These are phyloP conservation scores for Erythrobasidium hasegawianum DNA, from an alignment of 1,284 basidiomycete species.

Conservation along the genomic window DNA sequence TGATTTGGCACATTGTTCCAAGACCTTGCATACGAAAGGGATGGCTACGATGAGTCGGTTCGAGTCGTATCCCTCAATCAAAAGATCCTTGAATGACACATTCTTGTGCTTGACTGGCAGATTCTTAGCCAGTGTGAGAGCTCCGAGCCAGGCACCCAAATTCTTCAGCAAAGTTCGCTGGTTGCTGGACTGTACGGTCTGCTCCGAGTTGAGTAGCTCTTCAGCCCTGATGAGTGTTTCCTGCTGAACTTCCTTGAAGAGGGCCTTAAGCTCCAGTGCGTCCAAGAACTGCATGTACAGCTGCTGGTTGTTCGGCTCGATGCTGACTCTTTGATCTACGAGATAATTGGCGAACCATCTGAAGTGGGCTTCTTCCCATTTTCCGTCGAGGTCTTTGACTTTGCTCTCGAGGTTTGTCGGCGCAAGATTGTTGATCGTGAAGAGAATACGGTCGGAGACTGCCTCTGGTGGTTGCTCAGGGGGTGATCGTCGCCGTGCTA, in stretches of 20 bases:
- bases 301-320: constrained; percentile 95
- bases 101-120: constrained; percentile 90
- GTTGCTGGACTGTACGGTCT: constrained; percentile 75
- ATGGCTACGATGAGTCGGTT: constrained; percentile 90
- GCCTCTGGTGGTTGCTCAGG: constrained; percentile 73
- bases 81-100: constrained; percentile 90
- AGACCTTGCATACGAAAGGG: constrained; percentile 95
- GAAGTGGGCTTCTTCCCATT: constrained; percentile 75
- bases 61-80: constrained; percentile 91
- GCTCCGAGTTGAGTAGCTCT: constrained; percentile 82
- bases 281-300: constrained; percentile 93
- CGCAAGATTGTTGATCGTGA: constrained; percentile 97
- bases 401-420: constrained; percentile 89
- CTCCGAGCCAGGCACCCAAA: constrained; percentile 90
- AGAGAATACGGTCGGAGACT: constrained; percentile 87
- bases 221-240: constrained; percentile 89
- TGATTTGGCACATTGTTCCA: constrained; percentile 84
- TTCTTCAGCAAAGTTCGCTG: constrained; percentile 90
- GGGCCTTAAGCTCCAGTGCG: constrained; percentile 60
- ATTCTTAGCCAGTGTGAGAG: constrained; percentile 85
- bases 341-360: constrained; percentile 98
- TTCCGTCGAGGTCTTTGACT: constrained; percentile 71
- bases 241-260: constrained; percentile 77
- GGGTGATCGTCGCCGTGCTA: constrained; percentile 48
- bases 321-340: constrained; percentile 89